Evolutionary conservation across 345 rosid species (phyloP).

Genomic region (Pistacia integerrima): DNA sequence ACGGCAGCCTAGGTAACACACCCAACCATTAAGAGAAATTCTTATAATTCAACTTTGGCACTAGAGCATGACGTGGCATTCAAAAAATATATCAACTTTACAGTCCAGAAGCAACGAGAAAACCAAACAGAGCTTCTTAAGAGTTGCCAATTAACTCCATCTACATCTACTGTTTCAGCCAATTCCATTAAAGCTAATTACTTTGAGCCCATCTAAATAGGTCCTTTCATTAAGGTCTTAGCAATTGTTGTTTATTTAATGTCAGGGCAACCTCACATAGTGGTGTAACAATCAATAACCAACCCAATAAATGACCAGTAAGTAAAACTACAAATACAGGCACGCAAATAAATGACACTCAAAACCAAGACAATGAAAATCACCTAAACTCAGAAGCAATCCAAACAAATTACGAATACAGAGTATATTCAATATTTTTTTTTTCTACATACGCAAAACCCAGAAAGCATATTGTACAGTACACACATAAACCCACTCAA

Average conservation of each 20-base stretch:
- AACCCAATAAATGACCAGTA: slow-evolving; percentile 9
- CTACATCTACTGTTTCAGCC: slow-evolving; percentile 8
- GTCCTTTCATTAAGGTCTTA: slow-evolving; percentile 2
- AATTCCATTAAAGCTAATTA: slow-evolving; percentile 2
- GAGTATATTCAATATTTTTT: neutral
- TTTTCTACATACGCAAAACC: neutral
- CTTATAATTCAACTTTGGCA: neutral
- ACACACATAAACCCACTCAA: neutral
- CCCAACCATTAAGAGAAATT: slow-evolving; percentile 7
- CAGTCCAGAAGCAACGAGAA: slow-evolving; percentile 7
- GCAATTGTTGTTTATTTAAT: neutral
- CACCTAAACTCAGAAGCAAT: too few relatives aligned
- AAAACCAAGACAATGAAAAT: neutral
- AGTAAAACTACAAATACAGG: neutral
- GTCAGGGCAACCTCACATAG: slow-evolving; percentile 4
- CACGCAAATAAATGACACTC: neutral
- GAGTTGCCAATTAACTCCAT: neutral
- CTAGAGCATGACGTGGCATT: neutral
- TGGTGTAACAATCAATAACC: slow-evolving; percentile 4
- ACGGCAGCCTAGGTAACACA: slow-evolving; percentile 1
- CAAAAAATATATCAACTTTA: neutral
- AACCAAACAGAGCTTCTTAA: slow-evolving; percentile 12
- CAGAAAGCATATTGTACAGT: neutral
- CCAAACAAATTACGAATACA: neutral
- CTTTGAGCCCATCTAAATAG: slow-evolving; percentile 2